Evolutionary conservation across 2,329 filamentous ascomycete genomes (phyloP), one percentile per base, ranked within the genome.

Genomic region (Curvularia hawaiiensis): DNA sequence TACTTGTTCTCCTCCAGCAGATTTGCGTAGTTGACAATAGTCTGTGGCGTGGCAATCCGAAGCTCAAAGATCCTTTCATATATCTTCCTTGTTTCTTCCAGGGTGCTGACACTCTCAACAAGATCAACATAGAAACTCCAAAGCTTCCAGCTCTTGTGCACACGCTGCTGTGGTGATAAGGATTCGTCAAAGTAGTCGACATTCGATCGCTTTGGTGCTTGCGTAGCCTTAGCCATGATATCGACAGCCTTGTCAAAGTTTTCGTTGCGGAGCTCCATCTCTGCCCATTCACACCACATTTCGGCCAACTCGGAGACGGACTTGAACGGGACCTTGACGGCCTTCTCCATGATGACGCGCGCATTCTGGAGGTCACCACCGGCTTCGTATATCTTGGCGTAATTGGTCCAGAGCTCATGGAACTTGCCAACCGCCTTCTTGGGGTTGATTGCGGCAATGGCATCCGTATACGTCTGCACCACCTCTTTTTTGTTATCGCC

Each of bases 61-160:
- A 99, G 87, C 78, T 99, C 96, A 74, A 99, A 99, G 69, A 99
- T 98, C 54, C 95, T 86, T 75, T 99, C 95, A 77, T 99, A 99
- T 1, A 98, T 89, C 75, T 92, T 94, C 75, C 88, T 91, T 0
- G 94, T 97, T 77, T 98, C 94, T 22, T 97, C 92, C 16, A 99
- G 79, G 0, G 90, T 91, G 60, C 90, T 89, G 31, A 97, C 93
- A 75, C 92, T 97, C 76, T 99, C 95, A 3, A 99, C 93, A 1
- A 99, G 85, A 75, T 99, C 95, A 40, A 99, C 93, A 69, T 99
- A 99, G 81, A 99, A 99, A 78, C 92, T 97, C 95, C 95, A 99
- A 11, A 99, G 80, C 76, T 98, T 99, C 95, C 95, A 99, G 74
- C 92, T 97, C 82, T 99, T 99, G 80, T 99, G 95, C 3, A 99